A percentile compares a stretch with the other conserved stretches of the same genome.
Evolutionary conservation across 148 eudicot species (phyloP).

Genomic region (Rhododendron mucronatum): DNA sequence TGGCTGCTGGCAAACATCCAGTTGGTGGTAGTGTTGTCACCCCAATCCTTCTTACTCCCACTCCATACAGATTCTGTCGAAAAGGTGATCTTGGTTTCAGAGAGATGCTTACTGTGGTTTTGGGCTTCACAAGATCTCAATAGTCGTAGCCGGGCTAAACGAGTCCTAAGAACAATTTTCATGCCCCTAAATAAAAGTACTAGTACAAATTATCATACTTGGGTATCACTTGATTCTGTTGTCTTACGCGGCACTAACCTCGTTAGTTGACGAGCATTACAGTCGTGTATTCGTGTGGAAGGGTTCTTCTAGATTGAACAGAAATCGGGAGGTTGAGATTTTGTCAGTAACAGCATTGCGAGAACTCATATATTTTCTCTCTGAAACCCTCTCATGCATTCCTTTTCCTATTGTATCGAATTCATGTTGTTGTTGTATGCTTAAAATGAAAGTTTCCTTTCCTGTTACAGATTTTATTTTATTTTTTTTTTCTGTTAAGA

Average conservation of each 20-base stretch:
- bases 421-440: not conserved
- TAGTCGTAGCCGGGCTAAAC: not conserved
- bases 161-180: not conserved
- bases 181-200: not conserved
- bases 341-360: not conserved
- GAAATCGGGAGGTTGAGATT: no score
- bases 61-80: constrained; percentile 24
- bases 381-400: not conserved
- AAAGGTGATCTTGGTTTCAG: not conserved
- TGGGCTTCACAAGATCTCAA: not conserved
- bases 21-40: constrained; percentile 75
- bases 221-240: no score
- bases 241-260: no score
- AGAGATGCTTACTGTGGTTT: not conserved
- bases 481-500: not conserved
- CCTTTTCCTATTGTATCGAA: not conserved
- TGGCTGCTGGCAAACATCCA: constrained; percentile 93
- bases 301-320: no score
- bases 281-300: no score
- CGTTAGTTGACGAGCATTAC: no score
- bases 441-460: not conserved
- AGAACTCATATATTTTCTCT: not conserved
- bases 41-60: constrained; percentile 75
- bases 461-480: not conserved
- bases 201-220: no score